Evolutionary conservation across 345 rosid genomes (phyloP).

Genomic region (Pugionium dolabratum): DNA sequence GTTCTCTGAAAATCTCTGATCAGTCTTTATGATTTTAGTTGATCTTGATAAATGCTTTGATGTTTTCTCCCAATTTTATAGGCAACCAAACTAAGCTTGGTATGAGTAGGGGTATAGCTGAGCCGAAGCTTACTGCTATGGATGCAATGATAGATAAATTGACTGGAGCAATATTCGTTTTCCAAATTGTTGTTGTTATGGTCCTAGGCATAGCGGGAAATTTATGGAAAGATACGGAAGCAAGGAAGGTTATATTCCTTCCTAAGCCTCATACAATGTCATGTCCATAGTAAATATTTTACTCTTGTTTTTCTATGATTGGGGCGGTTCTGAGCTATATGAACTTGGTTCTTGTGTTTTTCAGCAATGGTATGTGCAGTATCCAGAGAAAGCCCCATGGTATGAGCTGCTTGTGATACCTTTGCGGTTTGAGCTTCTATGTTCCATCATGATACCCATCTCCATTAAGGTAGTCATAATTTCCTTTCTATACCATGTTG

Average conservation of each 20-base stretch:
- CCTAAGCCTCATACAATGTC: slow-evolving; percentile 6
- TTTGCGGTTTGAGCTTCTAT: slow-evolving; percentile 93
- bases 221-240: slow-evolving; percentile 98
- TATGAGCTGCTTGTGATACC: slow-evolving; percentile 92
- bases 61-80: slow-evolving; percentile 26
- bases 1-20: slow-evolving; percentile 7
- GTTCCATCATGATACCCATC: slow-evolving; percentile 99
- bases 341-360: slow-evolving; percentile 35
- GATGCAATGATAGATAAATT: slow-evolving; percentile 99
- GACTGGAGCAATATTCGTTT: slow-evolving; percentile 97
- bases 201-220: slow-evolving; percentile 96
- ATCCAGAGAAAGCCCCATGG: slow-evolving; percentile 94
- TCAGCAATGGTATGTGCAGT: slow-evolving; percentile 95
- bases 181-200: slow-evolving; percentile 92
- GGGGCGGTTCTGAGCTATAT: slow-evolving; percentile 26
- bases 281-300: background rate
- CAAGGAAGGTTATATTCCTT: slow-evolving; percentile 66
- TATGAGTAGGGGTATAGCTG: slow-evolving; percentile 95
- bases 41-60: slow-evolving; percentile 19
- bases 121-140: slow-evolving; percentile 97
- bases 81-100: slow-evolving; percentile 99
- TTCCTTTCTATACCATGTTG: slow-evolving; percentile 3
- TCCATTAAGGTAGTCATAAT: slow-evolving; percentile 71
- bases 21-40: background rate
- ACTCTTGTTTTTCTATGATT: slow-evolving; percentile 15